phyloP scores from a whole-genome alignment of 2,329 filamentous ascomycete genomes.

The Scortechinia acanthostroma region DNA sequence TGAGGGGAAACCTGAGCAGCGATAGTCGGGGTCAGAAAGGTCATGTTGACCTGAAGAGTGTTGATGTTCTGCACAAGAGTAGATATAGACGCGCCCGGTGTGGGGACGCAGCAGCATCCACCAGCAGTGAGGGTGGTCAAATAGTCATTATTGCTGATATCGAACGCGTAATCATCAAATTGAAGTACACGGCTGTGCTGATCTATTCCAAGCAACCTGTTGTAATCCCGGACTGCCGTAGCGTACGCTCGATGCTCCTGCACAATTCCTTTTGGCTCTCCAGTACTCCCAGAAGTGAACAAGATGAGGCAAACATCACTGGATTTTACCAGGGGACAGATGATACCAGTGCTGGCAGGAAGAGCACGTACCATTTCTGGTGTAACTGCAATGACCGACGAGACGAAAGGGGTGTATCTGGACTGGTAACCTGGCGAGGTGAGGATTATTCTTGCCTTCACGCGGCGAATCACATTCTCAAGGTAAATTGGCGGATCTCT shows the following conservation, averaged over 20 bases:
- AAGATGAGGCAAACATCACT: constrained; percentile 11
- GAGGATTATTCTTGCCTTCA: neutral
- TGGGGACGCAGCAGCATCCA: constrained; percentile 15
- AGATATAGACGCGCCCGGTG: constrained; percentile 4
- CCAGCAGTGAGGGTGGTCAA: constrained; percentile 11
- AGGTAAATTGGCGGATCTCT: neutral
- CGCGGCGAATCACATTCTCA: neutral
- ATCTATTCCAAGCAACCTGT: constrained; percentile 9
- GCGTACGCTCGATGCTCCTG: constrained; percentile 14
- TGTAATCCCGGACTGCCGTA: constrained; percentile 11
- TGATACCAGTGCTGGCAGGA: neutral
- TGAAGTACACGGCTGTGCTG: constrained; percentile 12
- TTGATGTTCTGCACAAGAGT: neutral
- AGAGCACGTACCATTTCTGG: neutral
- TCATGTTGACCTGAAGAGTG: neutral
- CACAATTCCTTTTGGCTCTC: constrained; percentile 14
- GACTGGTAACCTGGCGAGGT: neutral
- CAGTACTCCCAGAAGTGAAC: constrained; percentile 16
- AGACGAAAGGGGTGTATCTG: neutral
- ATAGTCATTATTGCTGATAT: constrained; percentile 16
- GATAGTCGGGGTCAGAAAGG: neutral
- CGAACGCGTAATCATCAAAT: constrained; percentile 16
- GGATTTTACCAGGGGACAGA: constrained; percentile 2
- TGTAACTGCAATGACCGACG: neutral
- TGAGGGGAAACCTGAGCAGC: constrained; percentile 6